Evolutionary conservation across 2,329 filamentous ascomycete genomes (phyloP), one percentile per base, ranked within the genome.

Genomic region (Stagonosporopsis chrysanthemi): DNA sequence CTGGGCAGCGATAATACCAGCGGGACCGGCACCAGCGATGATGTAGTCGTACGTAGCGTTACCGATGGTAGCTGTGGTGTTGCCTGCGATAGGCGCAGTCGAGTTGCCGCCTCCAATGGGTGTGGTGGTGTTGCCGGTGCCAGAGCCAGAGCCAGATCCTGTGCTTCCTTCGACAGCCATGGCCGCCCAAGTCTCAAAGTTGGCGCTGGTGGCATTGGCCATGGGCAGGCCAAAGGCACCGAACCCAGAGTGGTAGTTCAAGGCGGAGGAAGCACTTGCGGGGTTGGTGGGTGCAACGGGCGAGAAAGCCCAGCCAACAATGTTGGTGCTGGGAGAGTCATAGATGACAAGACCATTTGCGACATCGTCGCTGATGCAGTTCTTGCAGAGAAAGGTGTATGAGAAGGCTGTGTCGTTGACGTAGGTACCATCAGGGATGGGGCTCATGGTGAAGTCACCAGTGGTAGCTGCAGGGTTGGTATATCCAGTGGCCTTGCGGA

Each of bases 11-110:
- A 86, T 84, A 36, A 88, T 82, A 44, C 86, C 86, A 44, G 82
- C 84, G 1, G 86, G 82, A 47, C 87, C 87, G 14, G 77, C 82
- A 9, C 87, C 86, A 29, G 86, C 82, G 17, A 89, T 79, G 46
- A 89, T 84, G 74, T 88, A 88, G 71, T 88, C 86, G 62, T 71
- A 74, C 3, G 74, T 76, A 78, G 85, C 7, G 79, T 81, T 60
- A 63, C 74, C 63, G 70, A 72, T 45, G 7, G 60, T 77, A 58
- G 78, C 63, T 52, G 74, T 73, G 8, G 52, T 56, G 50, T 72
- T 77, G 24, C 68, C 66, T 35, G 69, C 66, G 22, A 63, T 68
- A 41, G 56, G 56, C 36, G 51, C 29, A 28, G 68, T 67, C 1
- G 64, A 69, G 46, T 68, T 63, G n/a, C 64, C 64, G n/a, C 70